phyloP scores from a whole-genome alignment of 2,329 filamentous ascomycete species.

The Beauveria rudraprayagi region DNA sequence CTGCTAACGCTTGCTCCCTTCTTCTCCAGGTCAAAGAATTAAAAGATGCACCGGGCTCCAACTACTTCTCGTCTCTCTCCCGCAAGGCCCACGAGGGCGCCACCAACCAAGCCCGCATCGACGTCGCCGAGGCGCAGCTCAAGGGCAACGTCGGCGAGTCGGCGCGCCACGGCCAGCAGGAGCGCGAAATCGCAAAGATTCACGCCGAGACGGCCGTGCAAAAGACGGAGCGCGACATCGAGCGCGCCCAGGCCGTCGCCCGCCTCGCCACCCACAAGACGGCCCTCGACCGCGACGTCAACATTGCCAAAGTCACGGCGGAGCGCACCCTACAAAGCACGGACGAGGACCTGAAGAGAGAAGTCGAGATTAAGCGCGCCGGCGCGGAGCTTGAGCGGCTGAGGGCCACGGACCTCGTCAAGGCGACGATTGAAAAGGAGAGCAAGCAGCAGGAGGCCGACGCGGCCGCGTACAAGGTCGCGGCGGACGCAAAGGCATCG shows the following conservation, averaged over 20 bases:
- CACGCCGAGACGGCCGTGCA: constrained; percentile 76
- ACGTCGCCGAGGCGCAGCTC: constrained; percentile 57
- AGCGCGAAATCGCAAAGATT: constrained; percentile 83
- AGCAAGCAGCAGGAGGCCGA: constrained; percentile 58
- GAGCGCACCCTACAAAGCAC: constrained; percentile 63
- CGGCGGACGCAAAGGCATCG: constrained; percentile 45
- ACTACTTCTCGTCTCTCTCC: constrained; percentile 75
- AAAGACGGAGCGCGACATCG: constrained; percentile 76
- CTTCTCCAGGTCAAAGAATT: constrained; percentile 59
- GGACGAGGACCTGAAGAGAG: constrained; percentile 72
- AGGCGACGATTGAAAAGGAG: constrained; percentile 59
- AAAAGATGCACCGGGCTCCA: constrained; percentile 71
- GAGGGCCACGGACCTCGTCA: constrained; percentile 64
- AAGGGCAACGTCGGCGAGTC: constrained; percentile 69
- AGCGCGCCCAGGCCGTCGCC: constrained; percentile 72
- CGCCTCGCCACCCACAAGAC: constrained; percentile 66
- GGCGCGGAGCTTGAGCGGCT: constrained; percentile 74
- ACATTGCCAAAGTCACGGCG: constrained; percentile 68
- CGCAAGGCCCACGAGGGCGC: constrained; percentile 81
- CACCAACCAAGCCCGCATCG: constrained; percentile 66
- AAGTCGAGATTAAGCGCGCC: constrained; percentile 70
- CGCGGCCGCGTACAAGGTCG: constrained; percentile 32
- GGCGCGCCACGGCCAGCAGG: constrained; percentile 68
- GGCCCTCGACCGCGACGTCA: constrained; percentile 63
- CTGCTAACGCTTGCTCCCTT: no score